Conservation (phyloP, 768 basidiomycete species). For the Serendipita sp. region DNA sequence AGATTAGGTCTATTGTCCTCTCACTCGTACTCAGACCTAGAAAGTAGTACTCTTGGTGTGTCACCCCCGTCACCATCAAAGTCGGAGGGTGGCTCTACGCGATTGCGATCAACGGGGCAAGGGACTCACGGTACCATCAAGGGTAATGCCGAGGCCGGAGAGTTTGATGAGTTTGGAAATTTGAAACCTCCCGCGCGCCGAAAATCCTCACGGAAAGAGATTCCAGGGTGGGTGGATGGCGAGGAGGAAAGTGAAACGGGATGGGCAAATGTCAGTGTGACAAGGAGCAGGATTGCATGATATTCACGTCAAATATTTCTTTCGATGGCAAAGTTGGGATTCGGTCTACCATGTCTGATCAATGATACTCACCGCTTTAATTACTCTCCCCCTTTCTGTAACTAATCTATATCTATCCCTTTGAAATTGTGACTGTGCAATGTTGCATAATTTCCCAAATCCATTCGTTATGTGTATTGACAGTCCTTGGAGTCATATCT, state of each 20-base stretch:
- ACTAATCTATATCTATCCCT: not conserved
- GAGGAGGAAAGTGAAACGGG: not conserved
- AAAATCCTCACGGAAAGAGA: not conserved
- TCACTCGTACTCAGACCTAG: not conserved
- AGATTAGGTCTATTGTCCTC: not conserved
- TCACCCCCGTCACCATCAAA: not conserved
- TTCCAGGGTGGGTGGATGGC: not conserved
- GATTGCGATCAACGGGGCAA: not conserved
- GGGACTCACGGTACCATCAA: not conserved
- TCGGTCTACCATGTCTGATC: not conserved
- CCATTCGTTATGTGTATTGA: not conserved
- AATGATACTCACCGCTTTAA: not conserved
- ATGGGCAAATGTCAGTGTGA: constrained; percentile 1
- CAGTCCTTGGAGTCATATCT: not conserved
- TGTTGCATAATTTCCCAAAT: not conserved
- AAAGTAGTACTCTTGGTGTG: not conserved
- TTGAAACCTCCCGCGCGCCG: not conserved
- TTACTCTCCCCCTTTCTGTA: not conserved
- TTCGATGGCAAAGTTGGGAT: not conserved
- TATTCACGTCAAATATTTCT: not conserved
- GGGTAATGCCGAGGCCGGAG: not conserved
- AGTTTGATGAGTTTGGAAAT: not conserved
- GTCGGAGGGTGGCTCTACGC: not conserved
- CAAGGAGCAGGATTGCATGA: not conserved
- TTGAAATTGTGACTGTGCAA: not conserved